phyloP scores from a whole-genome alignment of 768 basidiomycete genomes.

The Daedaleopsis nitida region DNA sequence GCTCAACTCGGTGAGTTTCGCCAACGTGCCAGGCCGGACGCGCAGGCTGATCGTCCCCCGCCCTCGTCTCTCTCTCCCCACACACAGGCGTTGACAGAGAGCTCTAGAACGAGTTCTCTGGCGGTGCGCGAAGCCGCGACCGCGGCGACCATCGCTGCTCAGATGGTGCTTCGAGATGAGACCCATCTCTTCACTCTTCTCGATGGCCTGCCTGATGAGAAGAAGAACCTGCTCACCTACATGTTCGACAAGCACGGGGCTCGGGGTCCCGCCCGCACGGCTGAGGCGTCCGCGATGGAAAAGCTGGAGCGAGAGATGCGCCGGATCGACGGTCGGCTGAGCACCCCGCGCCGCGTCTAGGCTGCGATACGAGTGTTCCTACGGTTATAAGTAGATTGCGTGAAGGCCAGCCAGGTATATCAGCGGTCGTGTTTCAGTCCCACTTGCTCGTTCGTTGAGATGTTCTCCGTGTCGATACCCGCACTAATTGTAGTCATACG shows the following conservation, averaged over 20 bases:
- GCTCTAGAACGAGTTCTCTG: slow-evolving; percentile 50
- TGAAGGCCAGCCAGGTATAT: slow-evolving; percentile 9
- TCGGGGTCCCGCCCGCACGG: slow-evolving; percentile 42
- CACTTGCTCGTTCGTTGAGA: slow-evolving; percentile 3
- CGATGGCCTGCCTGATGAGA: slow-evolving; percentile 83
- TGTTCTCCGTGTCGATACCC: slow-evolving; percentile 12
- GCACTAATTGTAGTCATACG: slow-evolving; percentile 17
- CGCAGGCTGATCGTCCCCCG: slow-evolving; percentile 4
- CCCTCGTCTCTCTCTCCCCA: not conserved
- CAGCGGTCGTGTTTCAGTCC: slow-evolving; percentile 1
- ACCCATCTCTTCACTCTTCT: slow-evolving; percentile 79
- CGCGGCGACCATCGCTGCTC: slow-evolving; percentile 80
- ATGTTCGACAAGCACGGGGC: slow-evolving; percentile 87
- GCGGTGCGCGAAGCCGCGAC: slow-evolving; percentile 85
- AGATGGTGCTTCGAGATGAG: slow-evolving; percentile 81
- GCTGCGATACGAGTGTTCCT: not conserved
- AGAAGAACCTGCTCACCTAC: slow-evolving; percentile 89
- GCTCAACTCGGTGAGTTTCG: slow-evolving; percentile 59
- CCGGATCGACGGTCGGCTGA: slow-evolving; percentile 76
- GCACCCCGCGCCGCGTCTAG: slow-evolving; percentile 57
- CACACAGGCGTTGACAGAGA: slow-evolving; percentile 67
- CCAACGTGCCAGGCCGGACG: not conserved
- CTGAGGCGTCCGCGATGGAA: slow-evolving; percentile 54
- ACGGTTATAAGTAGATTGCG: slow-evolving; percentile 6
- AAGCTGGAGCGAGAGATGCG: slow-evolving; percentile 81